phyloP scores from a whole-genome alignment of 805 yeast species.

The Saturnispora besseyi region DNA sequence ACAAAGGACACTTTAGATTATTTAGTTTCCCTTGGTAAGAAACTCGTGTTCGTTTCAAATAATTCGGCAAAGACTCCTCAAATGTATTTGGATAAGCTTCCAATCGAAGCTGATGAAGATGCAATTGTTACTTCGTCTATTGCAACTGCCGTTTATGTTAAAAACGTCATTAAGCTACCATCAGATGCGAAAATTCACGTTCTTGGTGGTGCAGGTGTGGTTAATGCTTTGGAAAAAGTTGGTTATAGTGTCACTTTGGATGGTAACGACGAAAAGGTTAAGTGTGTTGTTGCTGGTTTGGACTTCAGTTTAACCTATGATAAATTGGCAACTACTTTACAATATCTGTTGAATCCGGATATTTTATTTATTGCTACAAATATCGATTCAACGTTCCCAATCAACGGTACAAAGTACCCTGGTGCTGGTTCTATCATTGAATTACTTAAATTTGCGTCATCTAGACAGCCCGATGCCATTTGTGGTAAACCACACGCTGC shows the following conservation, averaged over 20 bases:
- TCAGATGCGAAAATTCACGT: conserved; percentile 78
- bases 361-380: conserved; percentile 85
- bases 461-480: conserved; percentile 63
- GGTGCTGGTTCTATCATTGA: conserved; percentile 94
- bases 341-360: conserved; percentile 58
- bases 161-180: conserved; percentile 65
- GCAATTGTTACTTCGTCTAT: conserved; percentile 90
- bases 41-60: conserved; percentile 84
- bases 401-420: conserved; percentile 74
- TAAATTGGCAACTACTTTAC: conserved; percentile 72
- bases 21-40: conserved; percentile 48
- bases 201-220: conserved; percentile 81
- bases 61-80: conserved; percentile 86
- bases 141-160: conserved; percentile 81
- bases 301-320: conserved; percentile 72
- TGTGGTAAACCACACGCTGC: conserved; percentile 89
- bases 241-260: conserved; percentile 75
- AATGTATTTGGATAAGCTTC: conserved; percentile 69
- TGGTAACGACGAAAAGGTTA: conserved; percentile 62
- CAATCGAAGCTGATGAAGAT: conserved; percentile 35
- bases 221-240: conserved; percentile 61
- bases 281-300: conserved; percentile 85
- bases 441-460: conserved; percentile 62
- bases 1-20: conserved; percentile 67
- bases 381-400: conserved; percentile 90